Evolutionary conservation across 805 yeast species (phyloP).

Genomic region (Naumovozyma castellii): DNA sequence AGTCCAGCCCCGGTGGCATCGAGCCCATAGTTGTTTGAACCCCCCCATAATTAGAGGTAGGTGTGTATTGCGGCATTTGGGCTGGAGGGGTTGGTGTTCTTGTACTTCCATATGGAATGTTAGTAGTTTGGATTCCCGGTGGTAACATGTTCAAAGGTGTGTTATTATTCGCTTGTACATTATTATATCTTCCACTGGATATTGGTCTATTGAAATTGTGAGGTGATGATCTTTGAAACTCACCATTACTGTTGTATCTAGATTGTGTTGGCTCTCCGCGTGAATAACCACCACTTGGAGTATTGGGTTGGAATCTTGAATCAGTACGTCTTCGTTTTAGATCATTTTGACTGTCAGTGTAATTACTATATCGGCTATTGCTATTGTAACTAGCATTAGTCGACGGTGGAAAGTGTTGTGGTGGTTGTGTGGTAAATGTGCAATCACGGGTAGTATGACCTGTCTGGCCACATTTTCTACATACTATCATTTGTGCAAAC

Average conservation of each 20-base stretch:
- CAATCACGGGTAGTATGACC: constrained; percentile 93
- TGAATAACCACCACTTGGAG: background rate
- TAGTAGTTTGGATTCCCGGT: background rate
- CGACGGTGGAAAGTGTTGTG: background rate
- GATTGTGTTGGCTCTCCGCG: background rate
- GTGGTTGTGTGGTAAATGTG: constrained; percentile 25
- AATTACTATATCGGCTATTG: background rate
- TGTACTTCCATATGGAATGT: background rate
- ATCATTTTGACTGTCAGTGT: background rate
- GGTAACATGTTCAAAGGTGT: constrained; percentile 1
- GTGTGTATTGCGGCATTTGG: too few species aligned
- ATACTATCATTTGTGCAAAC: constrained; percentile 49
- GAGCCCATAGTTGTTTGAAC: too few species aligned
- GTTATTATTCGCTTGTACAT: too few species aligned
- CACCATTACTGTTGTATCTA: background rate
- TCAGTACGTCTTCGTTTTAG: background rate
- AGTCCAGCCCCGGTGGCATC: constrained; percentile 1
- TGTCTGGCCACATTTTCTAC: constrained; percentile 66
- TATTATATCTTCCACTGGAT: background rate
- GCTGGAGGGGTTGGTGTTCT: too few species aligned
- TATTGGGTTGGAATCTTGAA: background rate
- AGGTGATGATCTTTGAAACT: background rate
- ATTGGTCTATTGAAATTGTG: background rate
- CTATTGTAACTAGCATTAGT: background rate
- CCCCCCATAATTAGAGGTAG: too few species aligned